phyloP scores from a whole-genome alignment of 2,329 filamentous ascomycete species.

The Ascochyta pisi region DNA sequence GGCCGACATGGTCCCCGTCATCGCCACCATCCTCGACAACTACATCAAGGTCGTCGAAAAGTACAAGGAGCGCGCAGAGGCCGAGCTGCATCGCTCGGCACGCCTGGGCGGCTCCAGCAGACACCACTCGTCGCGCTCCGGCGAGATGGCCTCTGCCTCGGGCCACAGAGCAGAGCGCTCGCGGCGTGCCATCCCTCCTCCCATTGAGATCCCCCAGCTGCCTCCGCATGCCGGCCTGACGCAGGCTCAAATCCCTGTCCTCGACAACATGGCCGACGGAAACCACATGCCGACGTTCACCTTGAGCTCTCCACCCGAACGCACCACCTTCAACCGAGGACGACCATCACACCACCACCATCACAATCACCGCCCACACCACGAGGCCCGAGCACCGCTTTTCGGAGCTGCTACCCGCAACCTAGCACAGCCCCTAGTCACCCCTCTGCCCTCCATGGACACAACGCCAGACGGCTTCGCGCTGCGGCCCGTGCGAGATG shows the following conservation, averaged over 20 bases:
- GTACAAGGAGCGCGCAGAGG: conserved; percentile 83
- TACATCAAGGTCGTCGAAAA: conserved; percentile 97
- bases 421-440: conserved; percentile 70
- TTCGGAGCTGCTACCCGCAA: conserved; percentile 50
- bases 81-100: conserved; percentile 72
- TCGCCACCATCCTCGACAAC: conserved; percentile 96
- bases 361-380: conserved; percentile 48
- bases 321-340: conserved; percentile 68
- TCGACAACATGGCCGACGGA: conserved; percentile 64
- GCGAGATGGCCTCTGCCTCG: conserved; percentile 38
- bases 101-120: conserved; percentile 48
- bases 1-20: conserved; percentile 98
- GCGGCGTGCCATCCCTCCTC: conserved; percentile 81
- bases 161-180: conserved; percentile 53
- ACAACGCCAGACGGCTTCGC: conserved; percentile 70
- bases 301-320: conserved; percentile 73
- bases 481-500: conserved; percentile 82
- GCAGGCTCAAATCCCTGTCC: conserved; percentile 48
- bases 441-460: conserved; percentile 72
- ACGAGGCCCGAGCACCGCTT: conserved; percentile 53
- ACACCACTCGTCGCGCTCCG: conserved; percentile 51
- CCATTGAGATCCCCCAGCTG: conserved; percentile 76
- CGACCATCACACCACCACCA: conserved; percentile 60
- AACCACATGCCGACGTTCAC: conserved; percentile 69
- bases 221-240: conserved; percentile 33